These are phyloP conservation scores for Pelargonium cotyledonis DNA, from an alignment of 441 rosid genomes.

Conservation along the genomic window DNA sequence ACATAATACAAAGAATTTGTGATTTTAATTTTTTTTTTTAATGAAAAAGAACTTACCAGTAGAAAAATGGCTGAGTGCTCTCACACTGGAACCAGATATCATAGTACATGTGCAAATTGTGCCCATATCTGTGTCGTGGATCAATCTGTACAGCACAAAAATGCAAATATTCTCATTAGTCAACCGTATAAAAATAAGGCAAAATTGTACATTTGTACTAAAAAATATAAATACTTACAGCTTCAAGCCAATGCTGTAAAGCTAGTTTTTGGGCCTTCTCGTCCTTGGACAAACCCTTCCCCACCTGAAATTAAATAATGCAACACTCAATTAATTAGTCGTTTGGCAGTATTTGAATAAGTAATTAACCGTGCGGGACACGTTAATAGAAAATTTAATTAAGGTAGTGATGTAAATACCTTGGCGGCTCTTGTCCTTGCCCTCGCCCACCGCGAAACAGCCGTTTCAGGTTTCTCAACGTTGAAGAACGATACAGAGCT, in stretches of 20 bases:
- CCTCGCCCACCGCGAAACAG: slow-evolving; percentile 60
- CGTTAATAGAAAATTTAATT: neutral
- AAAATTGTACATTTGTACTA: no score
- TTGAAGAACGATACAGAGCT: slow-evolving; percentile 61
- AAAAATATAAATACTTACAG: slow-evolving; percentile 42
- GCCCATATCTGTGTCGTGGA: slow-evolving; percentile 66
- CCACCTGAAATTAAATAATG: slow-evolving; percentile 37
- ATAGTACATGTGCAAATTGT: slow-evolving; percentile 55
- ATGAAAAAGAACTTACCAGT: slow-evolving; percentile 34
- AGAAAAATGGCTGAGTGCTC: slow-evolving; percentile 59
- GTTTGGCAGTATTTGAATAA: neutral
- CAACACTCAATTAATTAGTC: neutral
- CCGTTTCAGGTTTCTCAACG: slow-evolving; percentile 62
- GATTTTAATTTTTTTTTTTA: neutral
- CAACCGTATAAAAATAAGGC: neutral
- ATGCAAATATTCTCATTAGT: neutral
- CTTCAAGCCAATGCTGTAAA: slow-evolving; percentile 67
- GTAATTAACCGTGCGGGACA: neutral
- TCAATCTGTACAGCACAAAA: slow-evolving; percentile 39
- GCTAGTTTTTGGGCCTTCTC: slow-evolving; percentile 66
- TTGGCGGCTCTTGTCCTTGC: slow-evolving; percentile 71
- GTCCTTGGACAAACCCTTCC: slow-evolving; percentile 57
- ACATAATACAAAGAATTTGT: neutral
- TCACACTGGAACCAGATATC: slow-evolving; percentile 54
- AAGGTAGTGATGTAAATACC: slow-evolving; percentile 19